phyloP scores from a whole-genome alignment of 176 grass and related monocot genomes.

The Ampelocalamus luodianensis region DNA sequence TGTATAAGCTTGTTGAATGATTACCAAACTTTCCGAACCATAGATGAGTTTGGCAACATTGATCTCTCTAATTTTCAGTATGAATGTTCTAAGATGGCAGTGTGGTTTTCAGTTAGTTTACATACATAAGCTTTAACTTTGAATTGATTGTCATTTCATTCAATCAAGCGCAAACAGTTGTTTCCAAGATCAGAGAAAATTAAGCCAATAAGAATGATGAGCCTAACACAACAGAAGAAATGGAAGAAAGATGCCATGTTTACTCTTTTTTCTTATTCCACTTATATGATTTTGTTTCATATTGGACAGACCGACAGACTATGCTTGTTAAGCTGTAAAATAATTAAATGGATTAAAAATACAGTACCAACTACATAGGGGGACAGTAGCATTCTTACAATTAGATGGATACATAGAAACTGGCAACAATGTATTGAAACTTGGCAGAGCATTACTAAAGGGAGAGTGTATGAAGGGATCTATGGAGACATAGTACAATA shows the following conservation, averaged over 20 bases:
- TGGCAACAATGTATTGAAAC: not conserved
- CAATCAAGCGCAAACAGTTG: not conserved
- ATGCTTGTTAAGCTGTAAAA: not conserved
- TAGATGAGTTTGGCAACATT: constrained; percentile 12
- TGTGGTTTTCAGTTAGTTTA: not conserved
- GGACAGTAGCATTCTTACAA: not conserved
- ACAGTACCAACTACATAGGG: not conserved
- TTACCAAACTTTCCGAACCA: constrained; percentile 3
- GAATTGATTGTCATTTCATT: not conserved
- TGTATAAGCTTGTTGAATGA: constrained; percentile 12
- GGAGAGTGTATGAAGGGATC: not conserved
- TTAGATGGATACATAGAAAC: constrained; percentile 7
- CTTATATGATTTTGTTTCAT: not conserved
- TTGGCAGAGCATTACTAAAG: not conserved
- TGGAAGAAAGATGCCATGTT: not conserved
- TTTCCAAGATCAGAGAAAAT: not conserved
- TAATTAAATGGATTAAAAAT: not conserved
- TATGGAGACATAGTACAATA: not conserved
- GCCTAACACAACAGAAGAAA: not conserved
- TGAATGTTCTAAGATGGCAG: not conserved
- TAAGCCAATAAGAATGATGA: not conserved
- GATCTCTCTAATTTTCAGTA: not conserved
- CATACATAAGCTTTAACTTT: not conserved
- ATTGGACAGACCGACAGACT: not conserved
- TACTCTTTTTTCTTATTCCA: not conserved